Conservation (phyloP, 1,139 yeast genomes). For the Taphrina communis region DNA sequence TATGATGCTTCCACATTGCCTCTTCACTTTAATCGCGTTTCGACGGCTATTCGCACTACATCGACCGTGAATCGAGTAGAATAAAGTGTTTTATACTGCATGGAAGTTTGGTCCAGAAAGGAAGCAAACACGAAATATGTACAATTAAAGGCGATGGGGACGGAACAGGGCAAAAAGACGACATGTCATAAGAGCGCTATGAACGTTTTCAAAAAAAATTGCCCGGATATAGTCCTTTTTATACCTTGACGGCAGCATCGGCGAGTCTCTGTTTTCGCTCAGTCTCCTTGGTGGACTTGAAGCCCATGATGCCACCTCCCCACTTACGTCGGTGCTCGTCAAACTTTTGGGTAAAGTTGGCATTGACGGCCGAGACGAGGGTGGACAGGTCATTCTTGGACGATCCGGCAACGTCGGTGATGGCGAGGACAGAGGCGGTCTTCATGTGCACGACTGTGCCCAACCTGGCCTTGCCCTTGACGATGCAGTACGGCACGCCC, state of each 20-base stretch:
- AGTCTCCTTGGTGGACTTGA: conserved; percentile 63
- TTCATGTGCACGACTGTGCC: conserved; percentile 97
- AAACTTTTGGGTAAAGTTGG: conserved; percentile 90
- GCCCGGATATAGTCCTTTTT: background rate
- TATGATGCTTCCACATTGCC: no score
- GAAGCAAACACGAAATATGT: background rate
- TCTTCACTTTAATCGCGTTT: no score
- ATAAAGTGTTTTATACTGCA: no score
- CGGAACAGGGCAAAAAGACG: background rate
- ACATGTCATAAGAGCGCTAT: conserved; percentile 17
- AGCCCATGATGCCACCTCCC: conserved; percentile 99
- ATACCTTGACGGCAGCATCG: conserved; percentile 41
- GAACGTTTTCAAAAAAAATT: conserved; percentile 7
- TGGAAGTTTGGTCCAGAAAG: no score
- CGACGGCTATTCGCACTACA: no score
- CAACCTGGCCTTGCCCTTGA: conserved; percentile 98
- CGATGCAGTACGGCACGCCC: conserved; percentile 99
- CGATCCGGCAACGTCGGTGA: conserved; percentile 90
- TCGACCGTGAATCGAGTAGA: no score
- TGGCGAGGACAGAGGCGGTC: conserved; percentile 95
- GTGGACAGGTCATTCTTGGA: conserved; percentile 94
- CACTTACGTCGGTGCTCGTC: conserved; percentile 97
- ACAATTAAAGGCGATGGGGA: background rate
- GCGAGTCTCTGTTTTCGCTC: conserved; percentile 36
- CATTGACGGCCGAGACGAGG: conserved; percentile 86